Evolutionary conservation across 2,329 filamentous ascomycete genomes (phyloP), one percentile per base, ranked within the genome.

Genomic region (Ploettnerulaceae sp.): DNA sequence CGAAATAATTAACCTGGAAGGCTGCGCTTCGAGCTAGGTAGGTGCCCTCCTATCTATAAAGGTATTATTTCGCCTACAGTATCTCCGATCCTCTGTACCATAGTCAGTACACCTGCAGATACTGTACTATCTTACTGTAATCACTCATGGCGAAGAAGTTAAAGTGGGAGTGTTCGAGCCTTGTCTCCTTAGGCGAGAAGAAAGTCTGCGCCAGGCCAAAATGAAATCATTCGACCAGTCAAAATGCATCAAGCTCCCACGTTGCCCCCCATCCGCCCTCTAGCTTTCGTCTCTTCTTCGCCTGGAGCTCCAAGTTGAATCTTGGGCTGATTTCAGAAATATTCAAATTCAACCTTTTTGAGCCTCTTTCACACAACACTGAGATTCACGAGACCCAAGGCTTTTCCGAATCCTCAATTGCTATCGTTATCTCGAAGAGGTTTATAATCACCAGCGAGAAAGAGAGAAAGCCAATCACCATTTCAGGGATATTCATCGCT

Each of bases 391-490:
- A 39, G 14, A 15, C 14, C 15, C 20, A 17, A 18, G 20, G 24
- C 26, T n/a, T n/a, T 33, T 25, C 18, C 20, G 32, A 9, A 22
- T 18, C 7, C 12, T 32, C 38, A 40, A 35, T 40, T 22, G 8
- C 15, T 29, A 21, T 17, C 25, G 6, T 31, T 7, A 11, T 32
- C n/a, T n/a, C n/a, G n/a, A n/a, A n/a, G n/a, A n/a, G n/a, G n/a
- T n/a, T n/a, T n/a, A n/a, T n/a, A n/a, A n/a, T n/a, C n/a, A n/a
- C n/a, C n/a, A n/a, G n/a, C n/a, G n/a, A n/a, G n/a, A n/a, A n/a
- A n/a, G 12, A 34, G 36, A 43, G 37, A 3, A 32, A 45, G 37
- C 45, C 47, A 47, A 46, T 51, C 41, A 36, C 45, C 31, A 44
- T 33, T 28, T 37, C 24, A 22, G 45, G 47, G 29, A 46, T 35